Percentiles rank a stretch among this genome's conserved stretches.
Evolutionary conservation across 2,329 filamentous ascomycete species (phyloP).

Genomic region (Apiospora saccharicola): DNA sequence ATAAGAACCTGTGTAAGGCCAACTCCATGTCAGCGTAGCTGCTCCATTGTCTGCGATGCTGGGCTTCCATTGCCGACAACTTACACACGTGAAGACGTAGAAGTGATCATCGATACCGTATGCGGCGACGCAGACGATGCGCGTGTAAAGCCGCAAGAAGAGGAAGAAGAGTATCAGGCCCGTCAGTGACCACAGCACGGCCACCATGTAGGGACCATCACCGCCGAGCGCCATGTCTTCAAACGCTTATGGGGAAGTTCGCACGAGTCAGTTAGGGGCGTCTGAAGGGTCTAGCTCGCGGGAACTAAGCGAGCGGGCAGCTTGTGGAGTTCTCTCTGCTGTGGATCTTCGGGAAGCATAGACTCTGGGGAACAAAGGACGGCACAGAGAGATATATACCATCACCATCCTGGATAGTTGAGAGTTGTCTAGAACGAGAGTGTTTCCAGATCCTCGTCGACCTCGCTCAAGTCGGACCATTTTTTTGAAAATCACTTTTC

Average conservation of each 20-base stretch:
- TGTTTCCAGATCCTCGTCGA: background rate
- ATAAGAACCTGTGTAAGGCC: conserved; percentile 35
- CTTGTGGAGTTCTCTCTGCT: background rate
- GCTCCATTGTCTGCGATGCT: too few species aligned
- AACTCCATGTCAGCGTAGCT: background rate
- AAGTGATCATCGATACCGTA: conserved; percentile 47
- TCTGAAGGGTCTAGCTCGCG: background rate
- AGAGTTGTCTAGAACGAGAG: background rate
- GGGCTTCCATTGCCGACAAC: background rate
- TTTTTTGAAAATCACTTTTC: background rate
- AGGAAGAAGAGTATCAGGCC: conserved; percentile 36
- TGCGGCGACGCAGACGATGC: conserved; percentile 37
- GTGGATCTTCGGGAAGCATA: background rate
- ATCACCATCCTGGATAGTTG: background rate
- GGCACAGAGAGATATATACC: background rate
- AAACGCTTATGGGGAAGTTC: background rate
- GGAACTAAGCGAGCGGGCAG: too few species aligned
- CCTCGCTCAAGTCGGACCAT: background rate
- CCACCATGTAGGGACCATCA: conserved; percentile 28
- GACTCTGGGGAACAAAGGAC: background rate
- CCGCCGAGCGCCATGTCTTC: conserved; percentile 25
- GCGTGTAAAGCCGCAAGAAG: conserved; percentile 36
- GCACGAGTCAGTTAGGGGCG: background rate
- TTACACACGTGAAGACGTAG: conserved; percentile 41
- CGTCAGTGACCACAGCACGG: conserved; percentile 38